Percentiles rank a stretch among this genome's conserved stretches.
These are phyloP conservation scores for Golubevia pallescens DNA, from an alignment of 1,284 basidiomycete species.

Conservation along the genomic window DNA sequence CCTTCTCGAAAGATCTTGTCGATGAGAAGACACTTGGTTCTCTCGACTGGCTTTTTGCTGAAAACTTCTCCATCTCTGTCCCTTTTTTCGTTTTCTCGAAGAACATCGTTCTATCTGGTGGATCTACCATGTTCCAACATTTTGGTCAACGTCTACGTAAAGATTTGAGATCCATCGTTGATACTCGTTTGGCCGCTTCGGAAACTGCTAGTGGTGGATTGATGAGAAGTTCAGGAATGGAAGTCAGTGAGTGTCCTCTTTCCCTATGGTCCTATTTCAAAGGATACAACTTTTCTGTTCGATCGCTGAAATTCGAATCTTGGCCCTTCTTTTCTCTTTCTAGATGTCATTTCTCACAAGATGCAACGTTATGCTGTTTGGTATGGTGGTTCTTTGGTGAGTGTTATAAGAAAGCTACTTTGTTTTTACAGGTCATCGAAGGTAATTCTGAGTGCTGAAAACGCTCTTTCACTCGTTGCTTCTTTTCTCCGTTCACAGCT, in stretches of 20 bases:
- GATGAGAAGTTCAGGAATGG: slow-evolving; percentile 68
- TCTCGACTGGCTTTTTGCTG: not conserved
- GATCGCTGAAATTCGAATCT: not conserved
- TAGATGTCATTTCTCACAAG: slow-evolving; percentile 93
- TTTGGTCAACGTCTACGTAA: slow-evolving; percentile 94
- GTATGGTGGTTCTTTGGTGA: slow-evolving; percentile 91
- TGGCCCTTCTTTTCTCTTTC: not conserved
- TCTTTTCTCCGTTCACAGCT: not conserved
- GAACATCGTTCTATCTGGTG: slow-evolving; percentile 93
- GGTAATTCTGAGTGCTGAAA: no score
- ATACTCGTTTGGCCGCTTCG: slow-evolving; percentile 82
- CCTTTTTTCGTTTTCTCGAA: slow-evolving; percentile 56
- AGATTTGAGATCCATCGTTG: slow-evolving; percentile 91
- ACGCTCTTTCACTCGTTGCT: not conserved
- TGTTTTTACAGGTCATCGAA: no score
- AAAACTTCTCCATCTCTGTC: not conserved
- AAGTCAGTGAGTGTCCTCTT: slow-evolving; percentile 32
- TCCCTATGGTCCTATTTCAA: slow-evolving; percentile 66
- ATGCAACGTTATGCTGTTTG: slow-evolving; percentile 97
- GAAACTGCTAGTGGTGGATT: slow-evolving; percentile 77
- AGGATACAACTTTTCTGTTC: not conserved
- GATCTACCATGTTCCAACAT: slow-evolving; percentile 98
- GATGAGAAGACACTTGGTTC: no score
- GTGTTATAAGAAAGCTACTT: no score
- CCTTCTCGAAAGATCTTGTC: not conserved